phyloP scores from a whole-genome alignment of 345 rosid species.

The Populus nigra region DNA sequence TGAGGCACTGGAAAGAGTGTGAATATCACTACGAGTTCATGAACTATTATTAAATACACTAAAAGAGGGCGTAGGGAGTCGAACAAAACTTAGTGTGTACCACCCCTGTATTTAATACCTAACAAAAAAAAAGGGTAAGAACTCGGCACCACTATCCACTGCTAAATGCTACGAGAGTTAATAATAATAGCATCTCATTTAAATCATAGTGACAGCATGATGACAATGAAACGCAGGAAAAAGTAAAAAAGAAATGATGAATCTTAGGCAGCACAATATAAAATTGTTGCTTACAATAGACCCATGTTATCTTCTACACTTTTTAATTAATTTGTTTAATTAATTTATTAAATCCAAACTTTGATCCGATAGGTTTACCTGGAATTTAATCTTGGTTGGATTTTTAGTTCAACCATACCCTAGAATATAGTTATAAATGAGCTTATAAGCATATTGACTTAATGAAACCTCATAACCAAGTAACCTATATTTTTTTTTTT shows the following conservation, averaged over 20 bases:
- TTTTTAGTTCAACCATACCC: too few relatives aligned
- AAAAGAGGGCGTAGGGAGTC: slow-evolving; percentile 10
- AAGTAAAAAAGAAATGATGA: background rate
- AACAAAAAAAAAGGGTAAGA: background rate
- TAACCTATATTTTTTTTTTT: too few relatives aligned
- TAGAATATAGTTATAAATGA: too few relatives aligned
- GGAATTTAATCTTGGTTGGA: too few relatives aligned
- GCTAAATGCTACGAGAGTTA: slow-evolving; percentile 5
- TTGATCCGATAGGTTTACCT: too few relatives aligned
- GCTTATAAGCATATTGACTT: too few relatives aligned
- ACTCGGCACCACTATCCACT: slow-evolving; percentile 26
- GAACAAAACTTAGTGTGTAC: slow-evolving; percentile 35
- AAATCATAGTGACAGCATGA: slow-evolving; percentile 18
- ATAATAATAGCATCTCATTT: background rate
- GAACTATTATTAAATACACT: slow-evolving; percentile 3
- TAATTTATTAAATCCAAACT: too few relatives aligned
- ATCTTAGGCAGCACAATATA: too few relatives aligned
- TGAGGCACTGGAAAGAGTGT: background rate
- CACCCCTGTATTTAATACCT: slow-evolving; percentile 1
- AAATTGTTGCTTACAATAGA: too few relatives aligned
- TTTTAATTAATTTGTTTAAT: too few relatives aligned
- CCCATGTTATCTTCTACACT: too few relatives aligned
- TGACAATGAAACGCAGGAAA: slow-evolving; percentile 18
- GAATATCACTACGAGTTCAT: background rate
- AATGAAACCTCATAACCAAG: too few relatives aligned